Evolutionary conservation across 1,284 basidiomycete species (phyloP).

Genomic region (Ustilago shanxiensis): DNA sequence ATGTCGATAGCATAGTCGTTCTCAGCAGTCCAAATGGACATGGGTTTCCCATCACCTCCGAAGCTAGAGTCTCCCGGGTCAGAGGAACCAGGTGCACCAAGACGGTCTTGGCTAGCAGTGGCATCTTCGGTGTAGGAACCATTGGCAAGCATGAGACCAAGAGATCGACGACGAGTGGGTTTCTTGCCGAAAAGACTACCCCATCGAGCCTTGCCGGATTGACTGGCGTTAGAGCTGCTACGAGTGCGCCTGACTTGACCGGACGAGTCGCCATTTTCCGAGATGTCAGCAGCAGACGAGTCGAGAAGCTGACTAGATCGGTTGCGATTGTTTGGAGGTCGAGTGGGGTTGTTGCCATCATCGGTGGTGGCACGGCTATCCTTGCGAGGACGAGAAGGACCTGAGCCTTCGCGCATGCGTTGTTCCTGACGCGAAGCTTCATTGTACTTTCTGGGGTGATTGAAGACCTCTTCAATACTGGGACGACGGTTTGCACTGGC

Average conservation of each 20-base stretch:
- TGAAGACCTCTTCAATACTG: conserved; percentile 62
- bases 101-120: conserved; percentile 41
- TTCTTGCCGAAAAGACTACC: conserved; percentile 52
- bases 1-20: conserved; percentile 89
- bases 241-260: conserved; percentile 29
- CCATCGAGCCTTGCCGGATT: conserved; percentile 42
- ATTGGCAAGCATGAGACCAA: conserved; percentile 45
- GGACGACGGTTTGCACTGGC: conserved; percentile 45
- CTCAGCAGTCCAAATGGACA: conserved; percentile 80
- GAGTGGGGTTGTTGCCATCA: conserved; percentile 15
- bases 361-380: conserved; percentile 40
- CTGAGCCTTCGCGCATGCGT: conserved; percentile 44
- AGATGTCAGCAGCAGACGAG: conserved; percentile 21
- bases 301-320: conserved; percentile 49
- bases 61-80: conserved; percentile 50
- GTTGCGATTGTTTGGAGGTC: conserved; percentile 30
- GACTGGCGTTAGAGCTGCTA: conserved; percentile 49
- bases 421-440: conserved; percentile 51
- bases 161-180: conserved; percentile 43
- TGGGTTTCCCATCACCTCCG: conserved; percentile 42
- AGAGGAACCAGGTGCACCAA: conserved; percentile 24
- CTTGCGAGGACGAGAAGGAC: conserved; percentile 39
- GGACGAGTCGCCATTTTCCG: conserved; percentile 32
- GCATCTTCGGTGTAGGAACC: conserved; percentile 9
- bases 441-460: conserved; percentile 52